phyloP scores from a whole-genome alignment of 108 stramenopile genomes.

The Nannochloropsis salina region DNA sequence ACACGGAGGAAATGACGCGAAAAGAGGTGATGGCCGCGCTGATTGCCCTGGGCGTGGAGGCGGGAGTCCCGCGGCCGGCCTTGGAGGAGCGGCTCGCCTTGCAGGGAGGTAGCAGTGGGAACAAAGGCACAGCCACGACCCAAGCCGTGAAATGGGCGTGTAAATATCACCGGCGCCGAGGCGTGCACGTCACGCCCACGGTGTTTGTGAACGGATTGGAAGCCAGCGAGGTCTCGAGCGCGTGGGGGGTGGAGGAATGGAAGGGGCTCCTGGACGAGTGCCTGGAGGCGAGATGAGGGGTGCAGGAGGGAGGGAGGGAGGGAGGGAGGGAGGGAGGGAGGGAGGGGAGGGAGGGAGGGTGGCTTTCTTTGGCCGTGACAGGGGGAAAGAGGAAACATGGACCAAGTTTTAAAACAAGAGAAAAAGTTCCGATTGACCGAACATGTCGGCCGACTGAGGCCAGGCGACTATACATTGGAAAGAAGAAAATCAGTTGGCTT shows the following conservation, averaged over 20 bases:
- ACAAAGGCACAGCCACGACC: conserved; percentile 44
- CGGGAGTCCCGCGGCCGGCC: background rate
- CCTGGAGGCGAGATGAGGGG: background rate
- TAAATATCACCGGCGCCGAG: conserved; percentile 53
- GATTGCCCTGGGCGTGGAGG: background rate
- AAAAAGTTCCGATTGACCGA: background rate
- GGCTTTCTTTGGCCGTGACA: background rate
- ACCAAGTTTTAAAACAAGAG: background rate
- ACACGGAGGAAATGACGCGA: background rate
- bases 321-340: background rate
- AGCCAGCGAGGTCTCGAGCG: conserved; percentile 42
- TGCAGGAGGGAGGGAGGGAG: background rate
- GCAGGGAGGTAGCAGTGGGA: background rate
- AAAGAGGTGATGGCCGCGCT: background rate
- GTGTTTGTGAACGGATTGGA: conserved; percentile 57
- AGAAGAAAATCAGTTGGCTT: no score
- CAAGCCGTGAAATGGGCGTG: conserved; percentile 48
- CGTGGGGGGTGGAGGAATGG: conserved; percentile 51
- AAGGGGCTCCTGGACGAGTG: conserved; percentile 28
- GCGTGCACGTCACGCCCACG: conserved; percentile 58
- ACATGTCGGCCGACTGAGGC: no score
- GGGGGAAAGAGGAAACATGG: background rate
- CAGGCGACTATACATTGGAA: no score
- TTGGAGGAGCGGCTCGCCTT: background rate
- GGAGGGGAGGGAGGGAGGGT: background rate